Percentiles rank a stretch among this genome's conserved stretches.
These are phyloP conservation scores for Colletotrichum theobromicola DNA, from an alignment of 2,329 filamentous ascomycete species.

Conservation along the genomic window DNA sequence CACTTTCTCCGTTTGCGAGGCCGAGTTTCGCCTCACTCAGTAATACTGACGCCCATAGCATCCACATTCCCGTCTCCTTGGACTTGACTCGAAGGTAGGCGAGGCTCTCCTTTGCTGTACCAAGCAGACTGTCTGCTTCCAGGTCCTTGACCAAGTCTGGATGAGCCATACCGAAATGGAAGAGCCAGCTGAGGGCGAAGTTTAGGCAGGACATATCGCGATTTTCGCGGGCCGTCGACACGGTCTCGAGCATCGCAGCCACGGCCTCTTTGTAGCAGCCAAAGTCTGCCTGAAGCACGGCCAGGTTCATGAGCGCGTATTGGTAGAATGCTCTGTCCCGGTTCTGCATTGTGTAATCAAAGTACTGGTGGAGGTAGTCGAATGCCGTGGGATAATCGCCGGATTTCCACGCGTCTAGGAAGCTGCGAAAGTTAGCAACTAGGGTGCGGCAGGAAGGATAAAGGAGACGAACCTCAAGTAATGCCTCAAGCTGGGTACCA, in stretches of 20 bases:
- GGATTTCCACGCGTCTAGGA: constrained; percentile 89
- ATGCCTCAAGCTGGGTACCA: constrained; percentile 76
- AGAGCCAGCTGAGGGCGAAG: constrained; percentile 94
- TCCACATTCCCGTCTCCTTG: constrained; percentile 85
- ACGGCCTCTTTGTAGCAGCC: constrained; percentile 89
- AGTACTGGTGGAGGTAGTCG: constrained; percentile 91
- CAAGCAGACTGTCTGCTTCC: constrained; percentile 75
- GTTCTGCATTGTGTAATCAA: constrained; percentile 93
- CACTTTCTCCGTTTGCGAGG: constrained; percentile 72
- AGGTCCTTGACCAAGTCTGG: constrained; percentile 74
- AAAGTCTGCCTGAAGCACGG: constrained; percentile 93
- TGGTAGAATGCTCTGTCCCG: constrained; percentile 88
- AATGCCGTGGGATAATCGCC: constrained; percentile 91
- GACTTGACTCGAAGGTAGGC: constrained; percentile 85
- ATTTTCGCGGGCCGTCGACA: constrained; percentile 92
- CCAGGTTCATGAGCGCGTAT: constrained; percentile 91
- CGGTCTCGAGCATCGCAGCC: constrained; percentile 93
- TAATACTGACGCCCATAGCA: constrained; percentile 80
- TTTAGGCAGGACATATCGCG: constrained; percentile 92
- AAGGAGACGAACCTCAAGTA: constrained; percentile 67
- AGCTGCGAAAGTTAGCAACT: constrained; percentile 53
- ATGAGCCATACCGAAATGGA: constrained; percentile 89
- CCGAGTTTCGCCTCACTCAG: constrained; percentile 85
- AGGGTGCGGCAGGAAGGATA: neutral
- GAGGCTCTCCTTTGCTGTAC: constrained; percentile 80